These are phyloP conservation scores for Claviceps sp. DNA, from an alignment of 2,329 filamentous ascomycete genomes.

Conservation along the genomic window DNA sequence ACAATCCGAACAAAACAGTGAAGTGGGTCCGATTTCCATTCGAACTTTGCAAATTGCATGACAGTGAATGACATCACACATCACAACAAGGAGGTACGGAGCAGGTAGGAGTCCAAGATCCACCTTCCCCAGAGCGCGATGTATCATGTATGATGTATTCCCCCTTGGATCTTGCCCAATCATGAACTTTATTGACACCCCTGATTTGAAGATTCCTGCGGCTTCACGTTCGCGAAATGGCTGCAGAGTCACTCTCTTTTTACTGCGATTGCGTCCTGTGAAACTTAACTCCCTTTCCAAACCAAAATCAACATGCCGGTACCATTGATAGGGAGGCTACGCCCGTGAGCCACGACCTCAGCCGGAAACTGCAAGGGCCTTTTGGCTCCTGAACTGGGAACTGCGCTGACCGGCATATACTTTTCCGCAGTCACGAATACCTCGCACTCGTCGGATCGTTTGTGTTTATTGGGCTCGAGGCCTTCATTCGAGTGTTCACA, in stretches of 20 bases:
- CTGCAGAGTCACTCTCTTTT: neutral
- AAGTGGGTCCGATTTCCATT: neutral
- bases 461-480: constrained; percentile 68
- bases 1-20: neutral
- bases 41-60: neutral
- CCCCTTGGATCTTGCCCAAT: neutral
- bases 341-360: constrained; percentile 27
- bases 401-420: neutral
- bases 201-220: neutral
- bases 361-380: constrained; percentile 1
- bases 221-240: constrained; percentile 1
- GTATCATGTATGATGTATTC: too few relatives aligned
- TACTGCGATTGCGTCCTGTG: neutral
- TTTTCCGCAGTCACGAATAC: constrained; percentile 58
- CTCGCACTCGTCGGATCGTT: constrained; percentile 76
- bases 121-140: constrained; percentile 1
- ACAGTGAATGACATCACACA: constrained; percentile 7
- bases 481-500: constrained; percentile 71
- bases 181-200: neutral
- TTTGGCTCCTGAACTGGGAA: neutral
- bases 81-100: neutral
- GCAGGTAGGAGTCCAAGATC: neutral
- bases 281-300: neutral
- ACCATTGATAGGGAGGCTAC: constrained; percentile 38
- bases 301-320: constrained; percentile 29